phyloP scores from a whole-genome alignment of 108 stramenopile species.

The Nitzschia putrida region DNA sequence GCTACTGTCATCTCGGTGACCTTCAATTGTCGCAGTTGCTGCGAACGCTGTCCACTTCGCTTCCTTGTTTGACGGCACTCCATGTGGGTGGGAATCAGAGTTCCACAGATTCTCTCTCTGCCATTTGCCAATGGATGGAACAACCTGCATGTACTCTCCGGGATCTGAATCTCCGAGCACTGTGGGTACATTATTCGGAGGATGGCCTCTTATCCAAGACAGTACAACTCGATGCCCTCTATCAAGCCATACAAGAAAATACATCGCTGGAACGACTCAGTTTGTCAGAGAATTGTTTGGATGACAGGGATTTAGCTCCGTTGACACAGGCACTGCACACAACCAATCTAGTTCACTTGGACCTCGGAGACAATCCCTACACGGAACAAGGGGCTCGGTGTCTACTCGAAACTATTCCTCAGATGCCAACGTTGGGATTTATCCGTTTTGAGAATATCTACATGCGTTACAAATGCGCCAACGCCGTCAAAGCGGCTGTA shows the following conservation, averaged over 20 bases:
- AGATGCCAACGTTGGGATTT: background rate
- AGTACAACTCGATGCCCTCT: constrained; percentile 17
- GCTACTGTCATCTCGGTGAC: constrained; percentile 26
- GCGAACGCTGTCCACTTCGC: background rate
- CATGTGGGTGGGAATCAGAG: constrained; percentile 29
- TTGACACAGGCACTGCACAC: constrained; percentile 1
- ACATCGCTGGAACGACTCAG: constrained; percentile 2
- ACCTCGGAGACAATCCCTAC: constrained; percentile 33
- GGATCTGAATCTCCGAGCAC: constrained; percentile 22
- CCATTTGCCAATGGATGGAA: too few species aligned
- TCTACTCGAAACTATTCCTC: background rate
- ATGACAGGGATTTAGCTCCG: constrained; percentile 3
- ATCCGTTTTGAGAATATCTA: constrained; percentile 26
- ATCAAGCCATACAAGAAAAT: constrained; percentile 10
- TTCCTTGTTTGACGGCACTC: background rate
- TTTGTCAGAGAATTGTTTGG: constrained; percentile 22
- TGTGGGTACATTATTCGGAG: constrained; percentile 31
- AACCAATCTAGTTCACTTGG: background rate
- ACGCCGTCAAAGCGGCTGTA: constrained; percentile 5
- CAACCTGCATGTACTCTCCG: background rate
- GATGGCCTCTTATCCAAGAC: constrained; percentile 24
- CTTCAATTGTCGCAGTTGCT: constrained; percentile 18
- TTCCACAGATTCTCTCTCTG: background rate
- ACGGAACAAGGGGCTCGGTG: constrained; percentile 16
- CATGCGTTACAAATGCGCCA: constrained; percentile 17